A percentile compares a stretch with the other conserved stretches of the same genome.
These are phyloP conservation scores for Moesziomyces parantarcticus DNA, from an alignment of 1,284 basidiomycete genomes.

Conservation along the genomic window DNA sequence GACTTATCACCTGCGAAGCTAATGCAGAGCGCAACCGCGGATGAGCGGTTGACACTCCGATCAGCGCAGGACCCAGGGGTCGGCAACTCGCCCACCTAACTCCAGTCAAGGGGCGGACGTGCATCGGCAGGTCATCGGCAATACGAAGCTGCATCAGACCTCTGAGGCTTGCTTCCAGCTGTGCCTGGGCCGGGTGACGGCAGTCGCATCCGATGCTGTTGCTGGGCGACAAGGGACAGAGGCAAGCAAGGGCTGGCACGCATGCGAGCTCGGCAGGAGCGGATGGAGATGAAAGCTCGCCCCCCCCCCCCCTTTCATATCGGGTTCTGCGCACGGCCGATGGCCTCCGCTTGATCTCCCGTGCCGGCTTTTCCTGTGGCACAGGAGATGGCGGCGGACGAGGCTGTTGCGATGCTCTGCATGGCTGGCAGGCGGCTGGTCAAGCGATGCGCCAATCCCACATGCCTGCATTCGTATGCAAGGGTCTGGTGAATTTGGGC, in stretches of 20 bases:
- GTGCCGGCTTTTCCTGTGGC: too few relatives aligned
- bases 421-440: not conserved
- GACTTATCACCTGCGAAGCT: not conserved
- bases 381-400: constrained; percentile 1
- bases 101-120: not conserved
- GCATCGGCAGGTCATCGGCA: not conserved
- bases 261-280: not conserved
- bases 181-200: too few relatives aligned
- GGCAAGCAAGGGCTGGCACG: not conserved
- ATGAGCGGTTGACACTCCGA: not conserved
- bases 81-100: not conserved
- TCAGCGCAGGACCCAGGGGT: not conserved
- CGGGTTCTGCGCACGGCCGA: not conserved
- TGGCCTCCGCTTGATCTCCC: too few relatives aligned
- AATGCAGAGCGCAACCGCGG: not conserved
- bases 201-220: too few relatives aligned
- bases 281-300: not conserved
- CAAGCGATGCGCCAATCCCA: not conserved
- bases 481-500: constrained; percentile 17
- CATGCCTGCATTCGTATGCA: constrained; percentile 22
- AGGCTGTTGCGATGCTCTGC: not conserved
- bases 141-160: too few relatives aligned
- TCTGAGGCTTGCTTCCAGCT: not conserved
- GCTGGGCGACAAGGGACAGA: not conserved
- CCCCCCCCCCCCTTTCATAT: not conserved